A percentile compares a stretch with the other conserved stretches of the same genome.
These are phyloP conservation scores for Erodium texanum DNA, from an alignment of 441 rosid species.

Conservation along the genomic window DNA sequence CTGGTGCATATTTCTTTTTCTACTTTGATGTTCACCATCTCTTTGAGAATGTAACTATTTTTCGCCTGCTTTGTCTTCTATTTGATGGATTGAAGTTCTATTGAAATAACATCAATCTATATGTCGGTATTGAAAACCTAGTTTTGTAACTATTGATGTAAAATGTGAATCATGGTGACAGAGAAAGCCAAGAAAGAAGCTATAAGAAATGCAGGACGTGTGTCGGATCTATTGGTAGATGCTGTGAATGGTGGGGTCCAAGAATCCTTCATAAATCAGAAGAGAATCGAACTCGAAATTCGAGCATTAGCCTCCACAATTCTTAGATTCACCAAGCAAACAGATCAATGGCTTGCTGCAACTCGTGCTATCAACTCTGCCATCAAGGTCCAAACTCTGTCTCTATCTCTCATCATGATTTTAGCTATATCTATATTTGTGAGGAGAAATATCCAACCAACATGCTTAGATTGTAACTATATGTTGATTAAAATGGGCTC, in stretches of 20 bases:
- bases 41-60: neutral
- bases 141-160: neutral
- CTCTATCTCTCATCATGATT: neutral
- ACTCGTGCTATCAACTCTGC: conserved; percentile 1
- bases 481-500: too few species aligned
- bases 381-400: neutral
- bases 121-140: neutral
- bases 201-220: neutral
- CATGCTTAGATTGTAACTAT: neutral
- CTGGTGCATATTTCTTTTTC: neutral
- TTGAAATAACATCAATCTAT: neutral
- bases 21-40: neutral
- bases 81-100: neutral
- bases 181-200: conserved; percentile 4
- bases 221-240: neutral
- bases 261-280: neutral
- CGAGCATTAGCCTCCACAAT: neutral
- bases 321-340: neutral
- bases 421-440: too few species aligned
- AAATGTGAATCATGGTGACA: neutral
- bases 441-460: neutral
- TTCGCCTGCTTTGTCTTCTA: neutral
- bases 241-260: neutral
- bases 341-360: neutral
- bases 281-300: neutral